Conservation (phyloP, 108 stramenopile genomes). For the Cyclostephanos invisitatus region DNA sequence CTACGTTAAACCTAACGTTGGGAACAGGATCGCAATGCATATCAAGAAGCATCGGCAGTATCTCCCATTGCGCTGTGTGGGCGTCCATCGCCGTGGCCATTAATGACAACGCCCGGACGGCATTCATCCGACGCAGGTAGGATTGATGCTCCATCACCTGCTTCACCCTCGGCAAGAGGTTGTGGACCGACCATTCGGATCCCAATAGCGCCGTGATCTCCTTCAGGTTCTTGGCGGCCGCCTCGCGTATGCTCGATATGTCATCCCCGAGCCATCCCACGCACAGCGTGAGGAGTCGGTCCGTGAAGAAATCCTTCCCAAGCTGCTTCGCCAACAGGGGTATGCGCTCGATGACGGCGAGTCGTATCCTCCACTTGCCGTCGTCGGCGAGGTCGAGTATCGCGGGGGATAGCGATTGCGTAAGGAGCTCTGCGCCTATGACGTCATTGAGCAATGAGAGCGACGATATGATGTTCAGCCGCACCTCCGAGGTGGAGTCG, state of each 20-base stretch:
- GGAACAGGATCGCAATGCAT: constrained; percentile 95
- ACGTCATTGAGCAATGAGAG: constrained; percentile 92
- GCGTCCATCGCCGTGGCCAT: constrained; percentile 82
- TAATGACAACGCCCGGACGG: constrained; percentile 82
- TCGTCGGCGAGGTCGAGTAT: constrained; percentile 96
- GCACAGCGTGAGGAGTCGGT: constrained; percentile 83
- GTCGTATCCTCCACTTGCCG: constrained; percentile 94
- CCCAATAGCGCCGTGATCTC: constrained; percentile 90
- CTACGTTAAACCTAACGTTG: constrained; percentile 97
- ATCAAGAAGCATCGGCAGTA: constrained; percentile 87
- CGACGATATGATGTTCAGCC: constrained; percentile 95
- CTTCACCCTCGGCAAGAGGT: constrained; percentile 85
- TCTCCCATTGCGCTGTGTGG: constrained; percentile 55
- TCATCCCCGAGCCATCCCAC: constrained; percentile 94
- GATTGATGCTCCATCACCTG: constrained; percentile 73
- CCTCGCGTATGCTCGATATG: constrained; percentile 90
- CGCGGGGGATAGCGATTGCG: constrained; percentile 94
- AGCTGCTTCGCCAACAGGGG: constrained; percentile 94
- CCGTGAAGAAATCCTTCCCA: constrained; percentile 88
- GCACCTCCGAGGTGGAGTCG: constrained; percentile 92
- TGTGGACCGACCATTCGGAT: constrained; percentile 87
- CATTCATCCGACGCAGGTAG: constrained; percentile 90
- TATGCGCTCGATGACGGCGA: constrained; percentile 94
- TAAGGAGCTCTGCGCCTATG: constrained; percentile 91
- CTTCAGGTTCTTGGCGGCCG: constrained; percentile 87